These are phyloP conservation scores for Penicillium sclerotigenum DNA, from an alignment of 2,329 filamentous ascomycete genomes.

Conservation along the genomic window DNA sequence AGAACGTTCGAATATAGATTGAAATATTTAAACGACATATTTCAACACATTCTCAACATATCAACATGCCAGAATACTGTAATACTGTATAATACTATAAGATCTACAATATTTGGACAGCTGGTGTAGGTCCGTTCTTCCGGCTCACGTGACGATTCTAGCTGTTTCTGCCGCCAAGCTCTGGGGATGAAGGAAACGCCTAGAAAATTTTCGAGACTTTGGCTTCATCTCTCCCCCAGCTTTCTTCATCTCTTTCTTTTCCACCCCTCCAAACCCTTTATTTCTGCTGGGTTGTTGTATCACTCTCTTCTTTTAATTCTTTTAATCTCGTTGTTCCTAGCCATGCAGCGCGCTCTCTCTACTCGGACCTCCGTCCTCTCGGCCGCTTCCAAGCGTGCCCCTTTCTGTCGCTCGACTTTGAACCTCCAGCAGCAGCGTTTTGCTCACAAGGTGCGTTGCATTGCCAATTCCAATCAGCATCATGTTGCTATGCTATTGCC, in stretches of 20 bases:
- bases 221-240: constrained; percentile 35
- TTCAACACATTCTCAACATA: background rate
- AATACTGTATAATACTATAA: background rate
- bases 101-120: background rate
- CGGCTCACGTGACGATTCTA: constrained; percentile 42
- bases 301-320: constrained; percentile 24
- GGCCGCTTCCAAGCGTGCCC: constrained; percentile 54
- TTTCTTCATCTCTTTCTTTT: constrained; percentile 29
- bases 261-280: constrained; percentile 31
- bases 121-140: constrained; percentile 1
- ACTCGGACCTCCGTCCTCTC: constrained; percentile 79
- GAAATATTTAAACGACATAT: background rate
- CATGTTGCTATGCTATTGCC: background rate
- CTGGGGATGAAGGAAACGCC: constrained; percentile 31
- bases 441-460: constrained; percentile 79
- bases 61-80: too few relatives aligned
- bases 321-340: constrained; percentile 23
- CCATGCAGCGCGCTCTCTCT: constrained; percentile 92
- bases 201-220: constrained; percentile 42
- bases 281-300: constrained; percentile 34
- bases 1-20: background rate
- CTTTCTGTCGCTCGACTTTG: constrained; percentile 61
- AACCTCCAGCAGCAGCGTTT: constrained; percentile 88
- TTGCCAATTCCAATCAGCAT: background rate
- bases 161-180: constrained; percentile 44